These are phyloP conservation scores for Penicillium sp. DNA, from an alignment of 2,329 filamentous ascomycete genomes.

Conservation along the genomic window DNA sequence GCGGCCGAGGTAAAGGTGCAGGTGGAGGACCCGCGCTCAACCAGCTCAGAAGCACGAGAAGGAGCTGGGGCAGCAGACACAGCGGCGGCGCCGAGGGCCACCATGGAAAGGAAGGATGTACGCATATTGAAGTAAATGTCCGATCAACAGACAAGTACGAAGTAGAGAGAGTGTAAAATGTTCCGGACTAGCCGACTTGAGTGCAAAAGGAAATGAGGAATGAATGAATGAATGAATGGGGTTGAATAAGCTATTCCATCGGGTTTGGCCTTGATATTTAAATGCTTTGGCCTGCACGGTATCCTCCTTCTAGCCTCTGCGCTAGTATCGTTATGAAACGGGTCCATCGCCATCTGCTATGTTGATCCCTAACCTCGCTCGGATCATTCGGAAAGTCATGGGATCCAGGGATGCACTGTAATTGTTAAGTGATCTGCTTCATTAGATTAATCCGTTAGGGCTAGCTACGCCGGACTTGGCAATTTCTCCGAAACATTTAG, in stretches of 20 bases:
- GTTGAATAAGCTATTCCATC: constrained; percentile 2
- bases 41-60: constrained; percentile 22
- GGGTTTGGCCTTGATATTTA: constrained; percentile 6
- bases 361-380: neutral
- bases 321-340: constrained; percentile 4
- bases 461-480: neutral
- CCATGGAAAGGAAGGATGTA: constrained; percentile 13
- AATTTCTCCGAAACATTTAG: constrained; percentile 1
- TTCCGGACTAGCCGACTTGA: neutral
- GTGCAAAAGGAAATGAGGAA: neutral
- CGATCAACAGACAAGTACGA: constrained; percentile 21
- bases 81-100: constrained; percentile 21
- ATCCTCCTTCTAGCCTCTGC: neutral
- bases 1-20: constrained; percentile 58
- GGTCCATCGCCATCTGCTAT: neutral
- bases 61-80: constrained; percentile 25
- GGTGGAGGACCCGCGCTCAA: constrained; percentile 28
- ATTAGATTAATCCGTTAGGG: neutral
- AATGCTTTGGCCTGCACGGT: neutral
- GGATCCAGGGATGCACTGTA: neutral
- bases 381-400: neutral
- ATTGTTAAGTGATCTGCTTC: neutral
- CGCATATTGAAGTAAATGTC: constrained; percentile 22
- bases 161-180: constrained; percentile 9
- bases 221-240: constrained; percentile 3